Base-by-base conservation (phyloP, 768 basidiomycete genomes). In the Auricularia sp. region DNA sequence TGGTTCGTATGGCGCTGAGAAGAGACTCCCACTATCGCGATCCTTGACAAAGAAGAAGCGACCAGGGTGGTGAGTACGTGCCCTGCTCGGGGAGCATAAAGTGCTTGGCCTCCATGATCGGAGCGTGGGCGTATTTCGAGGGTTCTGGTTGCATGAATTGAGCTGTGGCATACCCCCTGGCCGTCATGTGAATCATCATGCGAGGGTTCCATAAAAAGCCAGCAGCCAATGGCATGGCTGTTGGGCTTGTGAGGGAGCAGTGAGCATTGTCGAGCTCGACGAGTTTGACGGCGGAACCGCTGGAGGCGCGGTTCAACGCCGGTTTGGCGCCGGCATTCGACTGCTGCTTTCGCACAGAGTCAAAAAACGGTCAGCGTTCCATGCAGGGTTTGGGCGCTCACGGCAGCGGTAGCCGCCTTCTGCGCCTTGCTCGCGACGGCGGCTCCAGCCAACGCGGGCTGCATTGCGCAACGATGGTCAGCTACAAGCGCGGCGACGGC, bases 11-110 rank as follows among this genome's bases (percentile, higher is more conserved):
- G 56, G 56, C 14, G 56, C 56, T 6, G 56, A 59, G 56, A 59
- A 59, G 21, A 59, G 14, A 29, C 23, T 59, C 4, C 56, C 56
- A 14, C 23, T 8, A 10, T 59, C 56, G 18, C 56, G 56, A 35
- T 59, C 56, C 56, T 59, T 59, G 56, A 59, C 56, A 29, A 59
- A 59, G 56, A 59, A 59, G 56, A 59, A 59, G 29, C 56, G 56
- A 8, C 56, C 56, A 8, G 56, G 56, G 33, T 59, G 56, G 56
- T 59, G 56, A 29, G 56, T 59, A 59, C 6, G 56, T 59, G 56
- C 56, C 23, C 56, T 59, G 56, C 56, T 59, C 56, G 16, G 56
- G 56, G 23, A 59, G 56, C 56, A 59, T 59, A 29, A 59, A 59
- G 56, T 59, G 56, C 29, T 29, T 59, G 8, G 56, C 56, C 56